These are phyloP conservation scores for Leccinum imitatum DNA, from an alignment of 768 basidiomycete species.

Conservation along the genomic window DNA sequence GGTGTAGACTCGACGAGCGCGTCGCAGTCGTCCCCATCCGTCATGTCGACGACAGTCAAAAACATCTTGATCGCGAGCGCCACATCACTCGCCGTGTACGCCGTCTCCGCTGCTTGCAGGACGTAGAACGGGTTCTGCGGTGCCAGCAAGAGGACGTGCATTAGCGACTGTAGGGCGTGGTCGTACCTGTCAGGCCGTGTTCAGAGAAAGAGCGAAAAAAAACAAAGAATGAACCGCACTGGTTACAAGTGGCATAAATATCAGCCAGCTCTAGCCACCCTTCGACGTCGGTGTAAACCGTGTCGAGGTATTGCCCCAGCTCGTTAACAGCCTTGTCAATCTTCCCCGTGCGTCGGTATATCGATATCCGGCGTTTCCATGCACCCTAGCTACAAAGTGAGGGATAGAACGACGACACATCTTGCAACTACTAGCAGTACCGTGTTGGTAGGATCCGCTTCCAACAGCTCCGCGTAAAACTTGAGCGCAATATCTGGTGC, in stretches of 20 bases:
- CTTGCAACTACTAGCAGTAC: constrained; percentile 45
- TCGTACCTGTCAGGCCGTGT: constrained; percentile 54
- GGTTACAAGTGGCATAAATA: constrained; percentile 70
- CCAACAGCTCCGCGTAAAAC: constrained; percentile 62
- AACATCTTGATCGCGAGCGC: constrained; percentile 78
- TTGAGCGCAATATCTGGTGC: constrained; percentile 53
- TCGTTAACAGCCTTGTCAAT: constrained; percentile 68
- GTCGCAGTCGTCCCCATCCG: constrained; percentile 52
- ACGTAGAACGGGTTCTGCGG: constrained; percentile 86
- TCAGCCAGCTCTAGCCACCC: constrained; percentile 87
- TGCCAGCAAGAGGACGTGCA: constrained; percentile 77
- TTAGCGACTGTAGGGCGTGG: constrained; percentile 68
- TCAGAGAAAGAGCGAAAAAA: not conserved
- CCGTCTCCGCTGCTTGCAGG: constrained; percentile 86
- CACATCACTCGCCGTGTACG: constrained; percentile 75
- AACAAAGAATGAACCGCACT: constrained; percentile 45
- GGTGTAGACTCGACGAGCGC: constrained; percentile 50
- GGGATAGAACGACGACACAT: not conserved
- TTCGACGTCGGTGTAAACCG: constrained; percentile 84
- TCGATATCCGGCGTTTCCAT: constrained; percentile 82
- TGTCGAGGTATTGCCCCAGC: constrained; percentile 74
- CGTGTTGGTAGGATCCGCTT: constrained; percentile 64
- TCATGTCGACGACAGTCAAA: constrained; percentile 79
- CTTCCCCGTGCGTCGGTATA: constrained; percentile 62
- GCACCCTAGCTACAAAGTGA: constrained; percentile 38